Base-by-base conservation (phyloP, 352 stramenopile species). In the Phytophthora europaea region DNA sequence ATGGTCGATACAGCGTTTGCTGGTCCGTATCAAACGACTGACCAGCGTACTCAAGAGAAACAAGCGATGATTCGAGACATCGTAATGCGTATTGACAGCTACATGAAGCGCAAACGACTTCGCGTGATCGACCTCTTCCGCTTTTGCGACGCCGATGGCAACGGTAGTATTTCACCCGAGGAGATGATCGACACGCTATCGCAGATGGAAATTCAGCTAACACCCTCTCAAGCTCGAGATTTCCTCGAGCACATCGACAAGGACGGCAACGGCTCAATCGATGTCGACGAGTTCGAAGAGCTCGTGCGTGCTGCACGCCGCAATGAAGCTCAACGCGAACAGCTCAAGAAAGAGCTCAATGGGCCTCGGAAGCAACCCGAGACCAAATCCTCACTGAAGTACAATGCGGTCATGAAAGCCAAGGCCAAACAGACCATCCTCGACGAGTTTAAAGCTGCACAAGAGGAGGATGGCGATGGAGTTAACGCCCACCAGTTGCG, bases 251-350 rank as follows among this genome's bases (percentile, higher is more conserved):
- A 94, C 40, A 91, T 96, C 22, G 87, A 95, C 76, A 94, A 92
- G 48, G 88, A 96, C 62, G 86, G 88, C 9, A 94, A 96, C 22
- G 87, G 87, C 7, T 91, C 84, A 3, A 94, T 97, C 61, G 87
- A 97, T 48, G 82, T 97, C 33, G 87, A 96, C 67, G 88, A 95
- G 59, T 95, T 97, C 54, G 87, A 95, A 65, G 89, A 93, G 61
- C 70, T 97, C 10, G 80, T 95, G 48, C 89, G 89, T 10, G 80
- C 94, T 26, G 83, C 88, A 0, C 82, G 87, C 18, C 83, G 87
- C 9, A 91, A 83, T 20, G 86, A 93, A 67, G 84, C 85, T 2
- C 85, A 94, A 62, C 87, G 85, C 7, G 85, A 97, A 59, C 87
- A 93, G 59, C 61, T 95, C 26, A 85, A 82, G 48, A 89, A 88